Evolutionary conservation across 2,329 filamentous ascomycete species (phyloP).

Genomic region (Fusarium multiceps): DNA sequence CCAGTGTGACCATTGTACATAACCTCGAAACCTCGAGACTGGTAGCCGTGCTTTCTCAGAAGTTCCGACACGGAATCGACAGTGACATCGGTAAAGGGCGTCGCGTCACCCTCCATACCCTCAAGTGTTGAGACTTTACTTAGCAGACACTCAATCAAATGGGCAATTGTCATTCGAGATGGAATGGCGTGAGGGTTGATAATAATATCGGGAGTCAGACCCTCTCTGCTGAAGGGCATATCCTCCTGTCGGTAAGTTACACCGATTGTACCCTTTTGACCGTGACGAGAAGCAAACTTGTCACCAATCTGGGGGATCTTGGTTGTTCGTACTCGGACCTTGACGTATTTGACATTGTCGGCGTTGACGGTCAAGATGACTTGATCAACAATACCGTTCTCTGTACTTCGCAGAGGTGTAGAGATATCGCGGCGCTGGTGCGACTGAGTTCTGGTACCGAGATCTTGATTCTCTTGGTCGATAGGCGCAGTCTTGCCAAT

Average conservation of each 20-base stretch:
- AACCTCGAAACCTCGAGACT: slow-evolving; percentile 96
- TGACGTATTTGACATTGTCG: slow-evolving; percentile 94
- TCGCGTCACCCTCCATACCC: slow-evolving; percentile 96
- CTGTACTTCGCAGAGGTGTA: slow-evolving; percentile 92
- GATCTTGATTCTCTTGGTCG: slow-evolving; percentile 89
- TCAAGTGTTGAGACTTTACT: slow-evolving; percentile 95
- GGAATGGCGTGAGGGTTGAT: slow-evolving; percentile 99
- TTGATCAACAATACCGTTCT: slow-evolving; percentile 95
- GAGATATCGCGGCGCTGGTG: slow-evolving; percentile 97
- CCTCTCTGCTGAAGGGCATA: slow-evolving; percentile 96
- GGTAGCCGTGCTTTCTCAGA: slow-evolving; percentile 89
- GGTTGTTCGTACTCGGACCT: slow-evolving; percentile 95
- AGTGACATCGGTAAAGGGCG: slow-evolving; percentile 96
- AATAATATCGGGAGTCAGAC: slow-evolving; percentile 93
- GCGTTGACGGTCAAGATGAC: slow-evolving; percentile 95
- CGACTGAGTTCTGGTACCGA: slow-evolving; percentile 88
- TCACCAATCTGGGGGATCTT: slow-evolving; percentile 99
- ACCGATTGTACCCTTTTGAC: slow-evolving; percentile 99
- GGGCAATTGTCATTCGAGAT: slow-evolving; percentile 99
- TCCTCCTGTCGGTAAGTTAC: slow-evolving; percentile 98
- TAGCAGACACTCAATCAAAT: slow-evolving; percentile 98
- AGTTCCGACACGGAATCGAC: slow-evolving; percentile 92
- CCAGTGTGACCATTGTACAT: slow-evolving; percentile 99
- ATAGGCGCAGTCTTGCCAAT: slow-evolving; percentile 98
- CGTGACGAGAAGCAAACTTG: slow-evolving; percentile 99